A percentile compares a stretch with the other conserved stretches of the same genome.
Conservation (phyloP, 2,329 filamentous ascomycete species). For the Diplodia sapinea region DNA sequence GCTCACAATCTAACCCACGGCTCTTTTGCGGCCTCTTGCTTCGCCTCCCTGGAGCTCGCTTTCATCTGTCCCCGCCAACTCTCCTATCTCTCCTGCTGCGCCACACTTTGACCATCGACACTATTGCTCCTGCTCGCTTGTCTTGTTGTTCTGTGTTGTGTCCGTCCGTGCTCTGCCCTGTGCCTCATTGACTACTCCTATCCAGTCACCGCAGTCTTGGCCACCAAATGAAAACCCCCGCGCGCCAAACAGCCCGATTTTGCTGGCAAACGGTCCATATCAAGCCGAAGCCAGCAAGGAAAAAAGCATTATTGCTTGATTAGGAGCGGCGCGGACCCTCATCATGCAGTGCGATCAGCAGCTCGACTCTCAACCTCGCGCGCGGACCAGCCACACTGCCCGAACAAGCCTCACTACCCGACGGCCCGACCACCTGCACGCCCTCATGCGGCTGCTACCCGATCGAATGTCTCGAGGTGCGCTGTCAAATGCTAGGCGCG, state of each 20-base stretch:
- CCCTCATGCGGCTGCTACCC: no score
- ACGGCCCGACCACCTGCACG: no score
- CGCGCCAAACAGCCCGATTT: background rate
- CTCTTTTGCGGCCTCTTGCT: background rate
- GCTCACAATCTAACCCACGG: slow-evolving; percentile 12
- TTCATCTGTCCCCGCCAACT: background rate
- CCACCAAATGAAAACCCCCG: background rate
- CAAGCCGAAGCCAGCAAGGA: background rate
- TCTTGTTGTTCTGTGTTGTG: no score
- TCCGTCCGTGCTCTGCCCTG: background rate
- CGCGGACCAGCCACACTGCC: background rate
- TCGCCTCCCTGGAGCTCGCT: background rate
- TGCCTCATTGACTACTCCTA: background rate
- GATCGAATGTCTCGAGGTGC: no score
- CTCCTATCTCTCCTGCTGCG: background rate
- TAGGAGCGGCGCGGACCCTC: background rate
- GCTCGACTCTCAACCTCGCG: background rate
- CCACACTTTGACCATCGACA: background rate
- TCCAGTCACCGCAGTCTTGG: background rate
- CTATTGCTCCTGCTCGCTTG: background rate
- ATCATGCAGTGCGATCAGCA: background rate
- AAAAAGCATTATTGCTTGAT: background rate
- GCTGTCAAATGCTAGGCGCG: background rate
- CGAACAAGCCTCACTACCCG: no score
- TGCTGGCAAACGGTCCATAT: background rate